These are phyloP conservation scores for Leavenworthia alabamica DNA, from an alignment of 345 rosid genomes.

Conservation along the genomic window DNA sequence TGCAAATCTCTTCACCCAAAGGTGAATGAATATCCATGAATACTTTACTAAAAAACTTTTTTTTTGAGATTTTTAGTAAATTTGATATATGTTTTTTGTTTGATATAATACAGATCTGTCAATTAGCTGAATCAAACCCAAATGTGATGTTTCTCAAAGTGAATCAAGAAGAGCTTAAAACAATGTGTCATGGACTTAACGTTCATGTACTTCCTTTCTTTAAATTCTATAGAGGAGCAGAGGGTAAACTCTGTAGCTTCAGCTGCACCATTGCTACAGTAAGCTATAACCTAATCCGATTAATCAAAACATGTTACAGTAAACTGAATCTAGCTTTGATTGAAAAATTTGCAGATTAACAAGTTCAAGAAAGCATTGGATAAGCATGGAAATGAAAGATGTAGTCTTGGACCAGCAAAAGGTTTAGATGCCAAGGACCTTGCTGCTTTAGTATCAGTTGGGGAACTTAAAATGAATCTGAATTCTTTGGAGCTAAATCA, in stretches of 20 bases:
- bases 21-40: too few species aligned
- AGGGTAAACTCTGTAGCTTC: constrained; percentile 67
- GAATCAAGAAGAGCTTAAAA: constrained; percentile 56
- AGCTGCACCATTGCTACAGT: constrained; percentile 67
- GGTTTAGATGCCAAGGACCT: constrained; percentile 50
- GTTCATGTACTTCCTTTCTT: constrained; percentile 78
- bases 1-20: constrained; percentile 82
- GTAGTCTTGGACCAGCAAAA: constrained; percentile 43
- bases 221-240: constrained; percentile 63
- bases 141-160: constrained; percentile 57
- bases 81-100: neutral
- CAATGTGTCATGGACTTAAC: constrained; percentile 57
- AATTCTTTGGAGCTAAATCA: neutral
- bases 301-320: neutral
- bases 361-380: constrained; percentile 62
- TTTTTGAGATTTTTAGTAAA: neutral
- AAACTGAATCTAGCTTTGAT: neutral
- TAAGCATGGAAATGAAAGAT: constrained; percentile 40
- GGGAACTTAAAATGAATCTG: constrained; percentile 29
- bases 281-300: neutral
- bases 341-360: constrained; percentile 40
- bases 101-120: constrained; percentile 47
- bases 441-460: constrained; percentile 22
- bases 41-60: too few species aligned
- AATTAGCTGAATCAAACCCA: constrained; percentile 64